phyloP scores from a whole-genome alignment of 1,284 basidiomycete genomes.

The Somion occarium region DNA sequence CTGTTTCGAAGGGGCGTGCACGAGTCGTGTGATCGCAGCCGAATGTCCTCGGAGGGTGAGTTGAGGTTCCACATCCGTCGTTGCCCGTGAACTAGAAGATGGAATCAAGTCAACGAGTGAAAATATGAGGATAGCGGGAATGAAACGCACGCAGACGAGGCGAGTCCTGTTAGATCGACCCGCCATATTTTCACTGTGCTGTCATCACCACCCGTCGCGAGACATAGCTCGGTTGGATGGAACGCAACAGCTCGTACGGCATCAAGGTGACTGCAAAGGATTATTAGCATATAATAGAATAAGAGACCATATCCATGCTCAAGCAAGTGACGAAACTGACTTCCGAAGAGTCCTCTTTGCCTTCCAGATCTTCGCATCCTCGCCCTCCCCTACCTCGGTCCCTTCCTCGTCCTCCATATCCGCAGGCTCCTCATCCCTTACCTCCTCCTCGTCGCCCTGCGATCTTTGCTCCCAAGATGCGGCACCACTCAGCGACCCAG shows the following conservation, averaged over 20 bases:
- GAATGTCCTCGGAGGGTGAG: conserved; percentile 92
- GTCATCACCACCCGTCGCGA: conserved; percentile 93
- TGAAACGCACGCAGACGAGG: conserved; percentile 64
- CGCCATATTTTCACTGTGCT: conserved; percentile 96
- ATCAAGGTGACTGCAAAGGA: conserved; percentile 76
- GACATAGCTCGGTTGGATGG: conserved; percentile 76
- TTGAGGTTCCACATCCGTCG: conserved; percentile 84
- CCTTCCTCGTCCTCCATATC: conserved; percentile 48
- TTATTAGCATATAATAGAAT: conserved; percentile 17
- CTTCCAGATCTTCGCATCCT: conserved; percentile 77
- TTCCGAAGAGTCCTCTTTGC: conserved; percentile 81
- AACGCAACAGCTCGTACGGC: conserved; percentile 88
- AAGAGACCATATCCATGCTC: conserved; percentile 10
- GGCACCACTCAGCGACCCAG: conserved; percentile 19
- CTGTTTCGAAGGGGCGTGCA: conserved; percentile 74
- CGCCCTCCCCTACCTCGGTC: conserved; percentile 58
- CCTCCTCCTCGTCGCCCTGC: conserved; percentile 54
- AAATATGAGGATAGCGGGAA: conserved; percentile 12
- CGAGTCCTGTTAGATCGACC: conserved; percentile 67
- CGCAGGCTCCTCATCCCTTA: conserved; percentile 36
- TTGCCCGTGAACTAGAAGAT: conserved; percentile 48
- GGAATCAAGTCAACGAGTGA: conserved; percentile 9
- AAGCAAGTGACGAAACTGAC: conserved; percentile 44
- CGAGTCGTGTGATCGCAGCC: conserved; percentile 84
- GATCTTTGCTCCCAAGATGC: conserved; percentile 36